phyloP scores from a whole-genome alignment of 2,329 filamentous ascomycete species.

The Alternaria solani region DNA sequence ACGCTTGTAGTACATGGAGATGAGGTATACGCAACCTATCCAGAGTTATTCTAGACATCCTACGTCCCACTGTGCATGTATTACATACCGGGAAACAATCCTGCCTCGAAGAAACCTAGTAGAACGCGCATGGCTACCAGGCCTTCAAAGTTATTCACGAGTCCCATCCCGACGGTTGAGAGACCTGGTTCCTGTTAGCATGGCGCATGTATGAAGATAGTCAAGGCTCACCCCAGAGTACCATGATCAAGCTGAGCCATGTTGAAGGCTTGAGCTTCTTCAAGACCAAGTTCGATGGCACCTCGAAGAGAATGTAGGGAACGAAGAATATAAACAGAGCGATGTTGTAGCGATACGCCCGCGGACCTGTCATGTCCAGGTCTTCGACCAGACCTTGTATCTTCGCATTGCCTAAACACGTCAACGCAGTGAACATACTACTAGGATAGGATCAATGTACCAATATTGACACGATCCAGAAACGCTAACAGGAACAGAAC shows the following conservation, averaged over 20 bases:
- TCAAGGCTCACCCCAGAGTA: constrained; percentile 44
- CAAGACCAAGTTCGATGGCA: constrained; percentile 50
- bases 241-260: constrained; percentile 51
- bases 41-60: not conserved
- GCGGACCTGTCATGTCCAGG: constrained; percentile 45
- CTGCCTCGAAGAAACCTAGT: constrained; percentile 51
- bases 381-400: constrained; percentile 51
- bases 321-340: constrained; percentile 51
- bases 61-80: not conserved
- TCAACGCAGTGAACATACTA: not conserved
- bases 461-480: constrained; percentile 24
- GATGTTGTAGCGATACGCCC: constrained; percentile 47
- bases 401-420: constrained; percentile 48
- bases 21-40: constrained; percentile 42
- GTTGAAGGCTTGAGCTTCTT: constrained; percentile 51
- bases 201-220: not conserved
- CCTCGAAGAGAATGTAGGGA: constrained; percentile 50
- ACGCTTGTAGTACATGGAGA: constrained; percentile 54
- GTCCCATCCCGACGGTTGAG: constrained; percentile 56
- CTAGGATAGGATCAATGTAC: constrained; percentile 18
- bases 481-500: constrained; percentile 50
- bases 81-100: constrained; percentile 37
- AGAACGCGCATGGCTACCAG: constrained; percentile 58
- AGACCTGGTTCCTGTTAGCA: constrained; percentile 22
- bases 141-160: constrained; percentile 57